These are phyloP conservation scores for Xylariaceae sp. DNA, from an alignment of 2,329 filamentous ascomycete species.

Conservation along the genomic window DNA sequence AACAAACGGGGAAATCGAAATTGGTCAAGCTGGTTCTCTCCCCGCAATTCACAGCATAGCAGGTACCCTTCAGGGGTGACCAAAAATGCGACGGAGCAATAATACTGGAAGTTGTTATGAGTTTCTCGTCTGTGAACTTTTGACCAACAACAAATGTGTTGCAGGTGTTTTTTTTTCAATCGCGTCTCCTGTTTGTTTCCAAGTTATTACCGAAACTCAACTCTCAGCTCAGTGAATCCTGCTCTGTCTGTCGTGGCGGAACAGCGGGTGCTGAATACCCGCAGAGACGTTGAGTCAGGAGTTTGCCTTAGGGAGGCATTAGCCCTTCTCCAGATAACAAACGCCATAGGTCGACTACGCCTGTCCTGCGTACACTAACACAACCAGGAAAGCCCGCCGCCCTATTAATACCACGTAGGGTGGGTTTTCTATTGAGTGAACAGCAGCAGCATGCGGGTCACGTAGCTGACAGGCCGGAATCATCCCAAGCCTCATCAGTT, in stretches of 20 bases:
- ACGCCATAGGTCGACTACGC: too few relatives aligned
- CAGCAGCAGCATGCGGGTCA: not conserved
- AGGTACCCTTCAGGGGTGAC: not conserved
- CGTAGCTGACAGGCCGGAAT: conserved; percentile 22
- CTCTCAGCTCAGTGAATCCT: too few relatives aligned
- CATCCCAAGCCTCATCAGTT: conserved; percentile 28
- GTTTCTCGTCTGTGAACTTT: too few relatives aligned
- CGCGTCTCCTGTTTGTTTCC: not conserved
- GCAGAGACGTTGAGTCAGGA: not conserved
- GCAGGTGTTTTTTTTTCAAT: not conserved
- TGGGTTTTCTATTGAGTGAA: not conserved
- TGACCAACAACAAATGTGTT: not conserved
- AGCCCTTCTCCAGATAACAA: not conserved
- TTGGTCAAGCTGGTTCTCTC: conserved; percentile 6
- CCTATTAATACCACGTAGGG: not conserved
- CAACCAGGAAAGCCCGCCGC: too few relatives aligned
- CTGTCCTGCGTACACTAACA: too few relatives aligned
- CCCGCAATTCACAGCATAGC: conserved; percentile 2
- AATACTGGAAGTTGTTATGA: too few relatives aligned
- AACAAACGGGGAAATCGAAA: conserved; percentile 16
- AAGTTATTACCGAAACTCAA: not conserved
- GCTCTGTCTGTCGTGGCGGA: not conserved
- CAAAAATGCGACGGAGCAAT: too few relatives aligned
- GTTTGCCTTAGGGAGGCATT: not conserved
- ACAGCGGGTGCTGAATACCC: not conserved